Evolutionary conservation across 306 rosid genomes (phyloP), one percentile per base, ranked within the genome.

Genomic region (Medicago ruthenica): DNA sequence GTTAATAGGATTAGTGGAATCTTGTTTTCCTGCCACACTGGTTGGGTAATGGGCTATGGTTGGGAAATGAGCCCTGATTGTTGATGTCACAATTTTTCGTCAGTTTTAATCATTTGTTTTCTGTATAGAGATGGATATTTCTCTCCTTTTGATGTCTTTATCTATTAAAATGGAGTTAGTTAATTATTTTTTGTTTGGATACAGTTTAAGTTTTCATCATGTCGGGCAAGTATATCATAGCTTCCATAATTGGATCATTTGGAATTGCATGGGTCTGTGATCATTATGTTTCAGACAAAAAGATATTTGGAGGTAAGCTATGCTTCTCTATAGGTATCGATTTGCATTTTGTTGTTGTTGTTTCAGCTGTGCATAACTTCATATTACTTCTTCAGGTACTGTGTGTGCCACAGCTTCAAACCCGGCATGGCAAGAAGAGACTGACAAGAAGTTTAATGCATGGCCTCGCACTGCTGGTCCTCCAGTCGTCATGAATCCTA

Each of bases 381-480:
- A 45, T 15, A 18, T 22, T 64, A 64, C 76, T 66, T 74, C 66
- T 84, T 68, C 88, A 94, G 98, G 98, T 63, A 69, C 86, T 12
- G 92, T 88, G 66, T 92, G 97, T 0, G 24, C 37, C 10, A 91
- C 97, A 16, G 86, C 92, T 82, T 57, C 90, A 18, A 92, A 75
- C 85, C 69, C 76, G 42, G 90, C 77, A 62, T 93, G 98, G 98
- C 83, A 76, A 82, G 96, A 85, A 76, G 97, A 91, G 87, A 91
- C 98, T 27, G 98, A 94, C 82, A 91, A 86, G 76, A 95, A 90
- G 79, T 87, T 95, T 36, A 93, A 90, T 86, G 82, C 96, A 51
- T 95, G 96, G 98, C 98, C 98, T 65, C 96, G 97, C 0, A 86
- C 91, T 54, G 90, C 90, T 39, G 95, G 95, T 76, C 95, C 95